Evolutionary conservation across 768 basidiomycete genomes (phyloP), one percentile per base, ranked within the genome.

Genomic region (Coprinopsis cinerea): DNA sequence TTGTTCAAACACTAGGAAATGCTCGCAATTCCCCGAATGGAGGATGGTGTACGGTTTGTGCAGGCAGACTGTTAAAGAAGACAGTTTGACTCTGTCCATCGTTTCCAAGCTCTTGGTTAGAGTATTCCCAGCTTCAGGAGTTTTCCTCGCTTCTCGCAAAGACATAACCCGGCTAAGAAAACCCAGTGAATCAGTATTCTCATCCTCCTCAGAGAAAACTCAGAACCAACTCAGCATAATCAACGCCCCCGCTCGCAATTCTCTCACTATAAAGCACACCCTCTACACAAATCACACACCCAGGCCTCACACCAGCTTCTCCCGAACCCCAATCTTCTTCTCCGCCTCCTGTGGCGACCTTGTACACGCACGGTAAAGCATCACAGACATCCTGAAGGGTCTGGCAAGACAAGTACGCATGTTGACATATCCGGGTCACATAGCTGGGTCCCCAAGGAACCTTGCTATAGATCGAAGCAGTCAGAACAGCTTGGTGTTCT

Each of bases 1-100:
- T 54, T 85, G 76, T 52, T 88, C 81, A 32, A 92, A 54, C 18
- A 85, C 76, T 18, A 90, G 55, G 61, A 83, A 87, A 59, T 92
- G 90, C 56, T 91, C 88, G 59, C 90, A 92, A 57, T 79, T 84
- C 27, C 89, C 90, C 47, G 77, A 75, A 58, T 92, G 90, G 15
- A 91, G 68, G 48, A 92, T 67, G 81, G 85, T 89, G 55, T 92
- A 92, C 0, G 91, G 91, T 57, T 85, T 74, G 55, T 87, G 77
- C 30, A 88, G 62, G 26, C 82, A 76, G 18, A 91, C 63, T 2
- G 71, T 65, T 20, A 92, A 73, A 1, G 79, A 75, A 1, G 69
- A 63, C 34, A 91, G 66, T 7, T 60, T 48, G 6, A 78, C 79
- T 47, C 80, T 71, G 47, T 67, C 59, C 59, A 83, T 69, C 2